Evolutionary conservation across 371 early-diverging fungal genomes (phyloP).

Genomic region (Mucor plumbeus): DNA sequence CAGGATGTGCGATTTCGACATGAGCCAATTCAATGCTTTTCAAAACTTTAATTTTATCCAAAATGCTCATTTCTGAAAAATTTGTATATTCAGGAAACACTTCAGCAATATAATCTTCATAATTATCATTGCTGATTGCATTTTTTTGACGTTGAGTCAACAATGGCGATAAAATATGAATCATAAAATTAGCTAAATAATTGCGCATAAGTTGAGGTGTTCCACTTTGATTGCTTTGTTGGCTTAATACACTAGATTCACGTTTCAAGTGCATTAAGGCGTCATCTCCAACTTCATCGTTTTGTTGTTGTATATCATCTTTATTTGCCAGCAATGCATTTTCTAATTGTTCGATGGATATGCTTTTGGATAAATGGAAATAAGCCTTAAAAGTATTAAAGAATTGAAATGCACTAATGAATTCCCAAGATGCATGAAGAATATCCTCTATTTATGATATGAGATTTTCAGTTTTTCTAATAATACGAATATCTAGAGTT

Average conservation of each 20-base stretch:
- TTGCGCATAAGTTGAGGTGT: background rate
- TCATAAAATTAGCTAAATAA: slow-evolving; percentile 4
- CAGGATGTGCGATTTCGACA: slow-evolving; percentile 8
- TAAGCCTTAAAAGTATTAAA: slow-evolving; percentile 20
- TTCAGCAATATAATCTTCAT: slow-evolving; percentile 3
- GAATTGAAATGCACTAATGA: slow-evolving; percentile 26
- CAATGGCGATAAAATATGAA: slow-evolving; percentile 8
- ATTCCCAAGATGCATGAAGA: slow-evolving; percentile 35
- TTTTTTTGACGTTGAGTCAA: background rate
- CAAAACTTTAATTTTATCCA: slow-evolving; percentile 20
- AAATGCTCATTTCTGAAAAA: slow-evolving; percentile 7
- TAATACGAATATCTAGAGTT: background rate
- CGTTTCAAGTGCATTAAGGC: background rate
- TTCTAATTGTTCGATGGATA: slow-evolving; percentile 24
- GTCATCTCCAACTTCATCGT: background rate
- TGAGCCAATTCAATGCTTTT: slow-evolving; percentile 21
- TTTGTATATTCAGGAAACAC: slow-evolving; percentile 12
- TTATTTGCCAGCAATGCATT: slow-evolving; percentile 2
- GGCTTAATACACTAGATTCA: slow-evolving; percentile 2
- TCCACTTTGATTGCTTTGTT: background rate
- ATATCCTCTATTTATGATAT: slow-evolving; percentile 15
- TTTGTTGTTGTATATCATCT: background rate
- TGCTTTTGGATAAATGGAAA: slow-evolving; percentile 9
- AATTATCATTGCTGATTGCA: slow-evolving; percentile 6
- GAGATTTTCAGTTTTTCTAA: background rate